Percentiles rank a stretch among this genome's conserved stretches.
Evolutionary conservation across 2,329 filamentous ascomycete genomes (phyloP).

Genomic region (Leptodontidium sp.): DNA sequence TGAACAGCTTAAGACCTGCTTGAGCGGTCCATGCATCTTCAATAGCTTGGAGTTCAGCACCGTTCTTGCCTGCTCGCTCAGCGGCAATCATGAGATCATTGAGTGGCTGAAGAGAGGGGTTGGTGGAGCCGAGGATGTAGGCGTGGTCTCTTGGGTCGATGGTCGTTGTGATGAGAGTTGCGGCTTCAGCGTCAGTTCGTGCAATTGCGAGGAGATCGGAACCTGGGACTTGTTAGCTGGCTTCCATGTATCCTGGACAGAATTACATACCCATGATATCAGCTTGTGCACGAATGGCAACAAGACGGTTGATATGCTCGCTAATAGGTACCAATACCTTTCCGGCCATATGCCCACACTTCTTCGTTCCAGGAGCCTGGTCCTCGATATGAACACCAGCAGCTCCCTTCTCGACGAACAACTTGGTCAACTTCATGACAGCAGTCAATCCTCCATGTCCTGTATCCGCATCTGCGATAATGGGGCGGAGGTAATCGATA

Average conservation of each 20-base stretch:
- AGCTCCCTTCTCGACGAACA: constrained; percentile 95
- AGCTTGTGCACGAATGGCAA: constrained; percentile 95
- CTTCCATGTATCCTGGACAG: not conserved
- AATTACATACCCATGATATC: constrained; percentile 85
- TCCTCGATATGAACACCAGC: constrained; percentile 99
- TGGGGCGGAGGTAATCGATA: constrained; percentile 92
- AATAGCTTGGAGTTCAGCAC: constrained; percentile 83
- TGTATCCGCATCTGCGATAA: constrained; percentile 96
- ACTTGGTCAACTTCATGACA: constrained; percentile 98
- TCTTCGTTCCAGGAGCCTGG: constrained; percentile 97
- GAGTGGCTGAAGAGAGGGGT: constrained; percentile 82
- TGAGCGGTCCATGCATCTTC: constrained; percentile 87
- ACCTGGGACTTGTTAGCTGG: constrained; percentile 53
- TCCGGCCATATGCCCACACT: constrained; percentile 99
- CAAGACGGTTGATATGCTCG: constrained; percentile 97
- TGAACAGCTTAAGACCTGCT: constrained; percentile 86
- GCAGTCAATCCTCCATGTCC: constrained; percentile 98
- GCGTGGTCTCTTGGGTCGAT: constrained; percentile 95
- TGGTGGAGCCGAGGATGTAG: constrained; percentile 91
- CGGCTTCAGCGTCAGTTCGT: constrained; percentile 96
- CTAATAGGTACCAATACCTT: constrained; percentile 96
- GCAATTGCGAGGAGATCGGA: constrained; percentile 89
- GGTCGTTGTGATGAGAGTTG: constrained; percentile 94
- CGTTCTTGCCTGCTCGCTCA: constrained; percentile 81
- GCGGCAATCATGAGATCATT: constrained; percentile 91